Evolutionary conservation across 345 rosid genomes (phyloP).

Genomic region (Syzygium aromaticum): DNA sequence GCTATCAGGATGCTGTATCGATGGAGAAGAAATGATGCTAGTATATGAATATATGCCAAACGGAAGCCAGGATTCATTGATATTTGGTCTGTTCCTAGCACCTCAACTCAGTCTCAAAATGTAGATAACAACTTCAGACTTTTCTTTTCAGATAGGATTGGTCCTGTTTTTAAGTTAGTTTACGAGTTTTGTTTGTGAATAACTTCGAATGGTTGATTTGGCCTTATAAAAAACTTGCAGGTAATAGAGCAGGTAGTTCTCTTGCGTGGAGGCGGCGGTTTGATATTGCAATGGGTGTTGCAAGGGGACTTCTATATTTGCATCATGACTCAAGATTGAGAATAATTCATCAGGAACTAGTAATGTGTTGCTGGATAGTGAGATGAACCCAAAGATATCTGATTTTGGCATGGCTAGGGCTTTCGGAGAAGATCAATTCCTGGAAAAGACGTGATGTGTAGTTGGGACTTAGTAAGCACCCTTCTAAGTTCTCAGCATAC

Average conservation of each 20-base stretch:
- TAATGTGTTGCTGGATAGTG: background rate
- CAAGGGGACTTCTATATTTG: background rate
- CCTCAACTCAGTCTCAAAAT: background rate
- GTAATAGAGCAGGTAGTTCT: background rate
- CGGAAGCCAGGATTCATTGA: background rate
- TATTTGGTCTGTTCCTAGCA: background rate
- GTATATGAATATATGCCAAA: background rate
- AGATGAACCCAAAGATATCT: background rate
- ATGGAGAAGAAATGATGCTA: background rate
- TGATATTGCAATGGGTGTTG: background rate
- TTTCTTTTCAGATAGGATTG: background rate
- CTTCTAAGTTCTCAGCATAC: background rate
- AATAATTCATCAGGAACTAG: background rate
- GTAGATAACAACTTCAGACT: background rate
- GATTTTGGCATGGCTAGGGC: background rate
- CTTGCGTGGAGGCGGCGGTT: background rate
- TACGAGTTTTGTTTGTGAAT: background rate
- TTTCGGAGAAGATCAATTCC: background rate
- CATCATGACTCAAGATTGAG: background rate
- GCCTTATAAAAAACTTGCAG: background rate
- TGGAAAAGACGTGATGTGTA: background rate
- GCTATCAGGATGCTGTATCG: background rate
- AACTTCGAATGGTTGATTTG: background rate
- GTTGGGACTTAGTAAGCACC: background rate
- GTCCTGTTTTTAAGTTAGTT: background rate